These are phyloP conservation scores for Colletotrichum lupini DNA, from an alignment of 2,329 filamentous ascomycete genomes.

Conservation along the genomic window DNA sequence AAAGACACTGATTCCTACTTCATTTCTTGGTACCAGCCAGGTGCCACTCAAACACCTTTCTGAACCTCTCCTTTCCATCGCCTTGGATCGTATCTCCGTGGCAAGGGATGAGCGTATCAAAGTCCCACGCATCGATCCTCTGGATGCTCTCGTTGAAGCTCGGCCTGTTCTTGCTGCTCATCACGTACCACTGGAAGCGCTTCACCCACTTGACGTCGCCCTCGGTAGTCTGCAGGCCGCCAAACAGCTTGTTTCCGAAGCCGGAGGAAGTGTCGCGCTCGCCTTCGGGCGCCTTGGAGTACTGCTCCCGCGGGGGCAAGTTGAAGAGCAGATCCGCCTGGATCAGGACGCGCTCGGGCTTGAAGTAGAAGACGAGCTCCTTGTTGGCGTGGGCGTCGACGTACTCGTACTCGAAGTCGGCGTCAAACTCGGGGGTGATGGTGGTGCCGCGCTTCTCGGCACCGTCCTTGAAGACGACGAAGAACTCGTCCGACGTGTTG, in stretches of 20 bases:
- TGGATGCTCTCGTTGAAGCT: conserved; percentile 77
- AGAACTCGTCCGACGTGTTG: conserved; percentile 62
- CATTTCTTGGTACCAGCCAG: conserved; percentile 54
- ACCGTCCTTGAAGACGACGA: conserved; percentile 73
- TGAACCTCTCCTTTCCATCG: conserved; percentile 78
- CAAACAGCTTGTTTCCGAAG: conserved; percentile 46
- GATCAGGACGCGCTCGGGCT: conserved; percentile 82
- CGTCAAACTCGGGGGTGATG: conserved; percentile 83
- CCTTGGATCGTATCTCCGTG: conserved; percentile 90
- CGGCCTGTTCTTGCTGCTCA: conserved; percentile 67
- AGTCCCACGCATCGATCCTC: conserved; percentile 83
- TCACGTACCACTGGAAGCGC: conserved; percentile 83
- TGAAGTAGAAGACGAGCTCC: conserved; percentile 89
- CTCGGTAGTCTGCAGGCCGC: conserved; percentile 66
- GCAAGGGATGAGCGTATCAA: conserved; percentile 87
- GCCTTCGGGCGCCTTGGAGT: conserved; percentile 66
- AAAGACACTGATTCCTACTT: accelerated
- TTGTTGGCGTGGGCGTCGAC: conserved; percentile 83
- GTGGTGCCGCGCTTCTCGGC: conserved; percentile 58
- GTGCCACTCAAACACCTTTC: conserved; percentile 87
- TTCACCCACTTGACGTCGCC: conserved; percentile 80
- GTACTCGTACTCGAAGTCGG: conserved; percentile 88
- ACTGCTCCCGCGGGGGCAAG: conserved; percentile 88
- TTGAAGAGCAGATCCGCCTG: conserved; percentile 95
- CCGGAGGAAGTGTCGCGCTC: conserved; percentile 44